A percentile compares a stretch with the other conserved stretches of the same genome.
These are phyloP conservation scores for Eleusine coracana DNA, from an alignment of 176 grass and related monocot genomes.

Conservation along the genomic window DNA sequence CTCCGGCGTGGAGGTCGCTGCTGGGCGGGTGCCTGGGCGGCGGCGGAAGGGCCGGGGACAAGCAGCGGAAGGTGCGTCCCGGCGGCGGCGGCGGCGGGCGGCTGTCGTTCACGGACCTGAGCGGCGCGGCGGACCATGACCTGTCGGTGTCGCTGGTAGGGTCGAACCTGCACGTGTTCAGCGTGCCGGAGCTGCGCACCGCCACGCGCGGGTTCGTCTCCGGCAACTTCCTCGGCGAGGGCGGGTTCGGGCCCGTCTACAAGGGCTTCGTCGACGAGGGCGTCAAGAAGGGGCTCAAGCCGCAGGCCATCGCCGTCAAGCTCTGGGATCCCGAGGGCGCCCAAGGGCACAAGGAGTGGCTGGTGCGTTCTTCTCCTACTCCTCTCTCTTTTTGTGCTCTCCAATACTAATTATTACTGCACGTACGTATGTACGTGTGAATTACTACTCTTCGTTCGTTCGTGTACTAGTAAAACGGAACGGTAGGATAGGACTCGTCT, in stretches of 20 bases:
- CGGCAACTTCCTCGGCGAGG: constrained; percentile 79
- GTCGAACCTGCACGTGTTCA: constrained; percentile 73
- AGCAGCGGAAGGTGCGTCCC: constrained; percentile 34
- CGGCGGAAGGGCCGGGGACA: not conserved
- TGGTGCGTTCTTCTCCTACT: not conserved
- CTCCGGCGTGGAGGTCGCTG: constrained; percentile 40
- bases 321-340: constrained; percentile 74
- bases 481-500: too few relatives aligned
- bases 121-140: constrained; percentile 62
- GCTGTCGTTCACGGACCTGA: constrained; percentile 68
- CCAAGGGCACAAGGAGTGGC: constrained; percentile 81
- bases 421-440: not conserved
- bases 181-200: constrained; percentile 46
- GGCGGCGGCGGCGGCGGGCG: constrained; percentile 28
- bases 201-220: constrained; percentile 56
- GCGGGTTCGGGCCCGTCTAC: constrained; percentile 75
- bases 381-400: not conserved
- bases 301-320: constrained; percentile 74
- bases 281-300: constrained; percentile 58
- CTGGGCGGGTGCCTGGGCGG: constrained; percentile 42
- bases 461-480: not conserved
- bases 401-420: not conserved
- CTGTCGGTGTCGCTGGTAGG: constrained; percentile 72
- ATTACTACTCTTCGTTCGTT: too few relatives aligned
- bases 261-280: constrained; percentile 67